Base-by-base conservation (phyloP, 768 basidiomycete species). In the Tricholoma terreum region DNA sequence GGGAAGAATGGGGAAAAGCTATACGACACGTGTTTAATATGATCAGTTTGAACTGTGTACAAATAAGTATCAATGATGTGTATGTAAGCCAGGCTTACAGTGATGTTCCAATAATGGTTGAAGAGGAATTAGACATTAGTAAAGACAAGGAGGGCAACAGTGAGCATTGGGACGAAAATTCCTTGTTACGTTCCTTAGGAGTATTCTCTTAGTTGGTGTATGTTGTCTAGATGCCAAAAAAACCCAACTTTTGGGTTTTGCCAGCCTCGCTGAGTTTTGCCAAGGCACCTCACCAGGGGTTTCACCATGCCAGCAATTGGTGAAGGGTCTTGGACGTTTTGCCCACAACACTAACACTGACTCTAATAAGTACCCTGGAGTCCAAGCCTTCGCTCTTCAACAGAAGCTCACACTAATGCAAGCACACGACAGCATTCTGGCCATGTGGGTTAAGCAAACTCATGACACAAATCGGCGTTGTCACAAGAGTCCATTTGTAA, bases 381-480 rank as follows among this genome's bases (percentile, higher is more conserved):
- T 72, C 0, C 22, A 55, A 0, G 53, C 46, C 0, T 74, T 73
- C 50, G 68, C 65, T 0, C 52, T 65, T 35, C 31, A 57, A 19
- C 62, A 61, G 1, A 45, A 61, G n/a, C 35, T 59, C 3, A 63
- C 65, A n/a, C 8, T 74, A 0, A 40, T 65, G 45, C 35, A 56
- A 1, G 73, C 73, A 0, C 73, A 75, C 50, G 64, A 76, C 46
- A 62, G 42, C 4, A 55, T 55, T 19, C 19, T 55, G 22, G 54
- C 27, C 1, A 43, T 24, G 11, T 30, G 43, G 4, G 43, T 56
- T 2, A 56, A 56, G 22, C 54, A 56, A 19, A 48, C 45, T 17
- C 46, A 15, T 4, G 24, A 56, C 15, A 45, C 43, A n/a, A 55
- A 64, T 6, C 27, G 19, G n/a, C 33, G 30, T 10, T 14, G 22